Conservation (phyloP, 1,139 yeast species). For the Saccharomycopsis phalli region DNA sequence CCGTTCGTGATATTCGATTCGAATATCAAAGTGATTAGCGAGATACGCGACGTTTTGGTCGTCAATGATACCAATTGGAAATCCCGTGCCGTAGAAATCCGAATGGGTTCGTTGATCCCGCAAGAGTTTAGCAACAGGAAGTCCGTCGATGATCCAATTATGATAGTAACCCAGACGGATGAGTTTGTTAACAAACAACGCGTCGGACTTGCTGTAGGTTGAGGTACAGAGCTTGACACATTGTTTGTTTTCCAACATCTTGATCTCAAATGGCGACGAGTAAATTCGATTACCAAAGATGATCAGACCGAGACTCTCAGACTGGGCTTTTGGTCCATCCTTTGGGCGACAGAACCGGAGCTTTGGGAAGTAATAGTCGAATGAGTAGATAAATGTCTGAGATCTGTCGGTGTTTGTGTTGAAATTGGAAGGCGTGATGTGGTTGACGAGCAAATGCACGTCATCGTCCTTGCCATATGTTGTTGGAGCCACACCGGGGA, state of each 20-base stretch:
- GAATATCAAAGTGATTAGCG: constrained; percentile 72
- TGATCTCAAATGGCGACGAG: constrained; percentile 78
- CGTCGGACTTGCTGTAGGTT: constrained; percentile 52
- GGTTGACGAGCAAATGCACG: constrained; percentile 78
- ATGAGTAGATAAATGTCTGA: constrained; percentile 56
- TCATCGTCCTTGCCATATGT: constrained; percentile 65
- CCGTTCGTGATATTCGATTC: constrained; percentile 74
- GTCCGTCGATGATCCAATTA: constrained; percentile 92
- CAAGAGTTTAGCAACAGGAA: constrained; percentile 72
- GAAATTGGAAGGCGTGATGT: constrained; percentile 72
- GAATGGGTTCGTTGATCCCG: constrained; percentile 49
- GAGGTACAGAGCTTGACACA: constrained; percentile 60
- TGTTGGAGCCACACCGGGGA: constrained; percentile 95
- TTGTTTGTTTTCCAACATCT: constrained; percentile 61
- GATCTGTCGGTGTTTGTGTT: constrained; percentile 33
- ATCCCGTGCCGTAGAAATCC: constrained; percentile 70
- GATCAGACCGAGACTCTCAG: constrained; percentile 87
- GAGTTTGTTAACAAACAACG: constrained; percentile 65
- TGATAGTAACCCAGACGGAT: constrained; percentile 77
- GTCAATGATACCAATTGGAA: constrained; percentile 65
- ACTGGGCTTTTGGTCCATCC: constrained; percentile 57
- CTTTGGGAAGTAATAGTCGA: constrained; percentile 77
- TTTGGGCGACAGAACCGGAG: constrained; percentile 79
- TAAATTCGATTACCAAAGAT: constrained; percentile 93
- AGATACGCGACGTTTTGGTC: constrained; percentile 40